Evolutionary conservation across 495 filamentous ascomycete genomes (phyloP).

Genomic region (Penicillium egyptiacum): DNA sequence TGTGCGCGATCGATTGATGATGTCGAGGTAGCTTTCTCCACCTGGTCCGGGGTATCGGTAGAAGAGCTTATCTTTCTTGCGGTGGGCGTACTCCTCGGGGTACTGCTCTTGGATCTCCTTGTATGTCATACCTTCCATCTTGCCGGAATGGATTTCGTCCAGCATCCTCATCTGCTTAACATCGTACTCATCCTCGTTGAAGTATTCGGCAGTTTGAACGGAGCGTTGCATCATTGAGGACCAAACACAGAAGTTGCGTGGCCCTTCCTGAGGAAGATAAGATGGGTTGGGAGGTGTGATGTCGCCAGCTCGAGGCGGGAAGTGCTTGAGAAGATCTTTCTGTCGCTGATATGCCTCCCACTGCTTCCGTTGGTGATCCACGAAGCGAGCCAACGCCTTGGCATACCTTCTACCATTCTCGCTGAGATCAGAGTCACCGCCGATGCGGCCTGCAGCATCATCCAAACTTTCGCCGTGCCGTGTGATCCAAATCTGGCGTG

Average conservation of each 20-base stretch:
- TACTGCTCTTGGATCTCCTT: constrained; percentile 74
- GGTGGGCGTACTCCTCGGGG: constrained; percentile 73
- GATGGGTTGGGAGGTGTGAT: constrained; percentile 93
- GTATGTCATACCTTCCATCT: constrained; percentile 93
- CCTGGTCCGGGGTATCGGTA: constrained; percentile 95
- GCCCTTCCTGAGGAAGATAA: constrained; percentile 53
- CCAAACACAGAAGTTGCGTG: constrained; percentile 97
- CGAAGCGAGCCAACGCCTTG: constrained; percentile 69
- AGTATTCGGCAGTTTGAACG: constrained; percentile 79
- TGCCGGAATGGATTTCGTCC: constrained; percentile 90
- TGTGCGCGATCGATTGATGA: constrained; percentile 91
- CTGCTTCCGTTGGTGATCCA: constrained; percentile 67
- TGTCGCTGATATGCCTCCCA: constrained; percentile 78
- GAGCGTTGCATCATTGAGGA: constrained; percentile 92
- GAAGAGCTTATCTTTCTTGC: constrained; percentile 78
- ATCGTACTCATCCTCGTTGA: constrained; percentile 96
- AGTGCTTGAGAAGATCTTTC: constrained; percentile 65
- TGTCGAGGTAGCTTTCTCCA: constrained; percentile 93
- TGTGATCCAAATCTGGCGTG: constrained; percentile 97
- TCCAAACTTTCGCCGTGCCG: constrained; percentile 85
- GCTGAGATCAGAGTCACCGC: constrained; percentile 80
- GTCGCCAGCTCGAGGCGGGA: constrained; percentile 85
- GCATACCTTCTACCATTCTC: constrained; percentile 72
- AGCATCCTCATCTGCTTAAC: constrained; percentile 98
- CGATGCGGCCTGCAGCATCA: constrained; percentile 76